phyloP scores from a whole-genome alignment of 495 filamentous ascomycete species.

The Xylaria cubensis region DNA sequence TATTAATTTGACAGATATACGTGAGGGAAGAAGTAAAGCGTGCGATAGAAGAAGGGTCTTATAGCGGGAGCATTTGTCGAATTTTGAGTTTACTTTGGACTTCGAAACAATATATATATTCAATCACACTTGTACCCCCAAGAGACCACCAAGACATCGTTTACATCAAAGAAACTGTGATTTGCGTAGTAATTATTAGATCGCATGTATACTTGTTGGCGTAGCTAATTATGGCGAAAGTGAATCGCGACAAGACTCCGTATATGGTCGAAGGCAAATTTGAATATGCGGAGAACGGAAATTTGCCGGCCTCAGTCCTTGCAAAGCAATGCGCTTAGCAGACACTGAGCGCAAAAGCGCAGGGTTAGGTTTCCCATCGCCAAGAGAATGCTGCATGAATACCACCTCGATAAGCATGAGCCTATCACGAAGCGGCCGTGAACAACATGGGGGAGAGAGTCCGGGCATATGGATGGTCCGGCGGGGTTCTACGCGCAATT shows the following conservation, averaged over 20 bases:
- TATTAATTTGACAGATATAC: not conserved
- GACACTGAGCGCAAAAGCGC: not conserved
- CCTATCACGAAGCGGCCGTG: not conserved
- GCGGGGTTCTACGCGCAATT: not conserved
- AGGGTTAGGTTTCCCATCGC: not conserved
- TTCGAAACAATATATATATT: not conserved
- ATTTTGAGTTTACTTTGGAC: not conserved
- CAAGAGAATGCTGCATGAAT: not conserved
- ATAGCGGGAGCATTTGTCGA: not conserved
- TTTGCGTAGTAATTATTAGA: not conserved
- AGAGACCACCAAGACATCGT: not conserved
- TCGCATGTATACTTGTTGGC: not conserved
- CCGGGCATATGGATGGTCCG: not conserved
- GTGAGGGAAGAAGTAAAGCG: not conserved
- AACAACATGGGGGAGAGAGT: not conserved
- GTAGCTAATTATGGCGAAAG: not conserved
- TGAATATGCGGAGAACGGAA: not conserved
- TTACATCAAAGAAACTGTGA: not conserved
- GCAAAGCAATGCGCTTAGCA: not conserved
- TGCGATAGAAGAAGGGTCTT: not conserved
- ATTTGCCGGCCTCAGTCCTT: not conserved
- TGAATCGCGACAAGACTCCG: not conserved
- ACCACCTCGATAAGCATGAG: not conserved
- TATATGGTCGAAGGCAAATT: not conserved
- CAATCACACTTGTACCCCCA: slow-evolving; percentile 8